phyloP scores from a whole-genome alignment of 441 rosid genomes.

The Sinapis alba region DNA sequence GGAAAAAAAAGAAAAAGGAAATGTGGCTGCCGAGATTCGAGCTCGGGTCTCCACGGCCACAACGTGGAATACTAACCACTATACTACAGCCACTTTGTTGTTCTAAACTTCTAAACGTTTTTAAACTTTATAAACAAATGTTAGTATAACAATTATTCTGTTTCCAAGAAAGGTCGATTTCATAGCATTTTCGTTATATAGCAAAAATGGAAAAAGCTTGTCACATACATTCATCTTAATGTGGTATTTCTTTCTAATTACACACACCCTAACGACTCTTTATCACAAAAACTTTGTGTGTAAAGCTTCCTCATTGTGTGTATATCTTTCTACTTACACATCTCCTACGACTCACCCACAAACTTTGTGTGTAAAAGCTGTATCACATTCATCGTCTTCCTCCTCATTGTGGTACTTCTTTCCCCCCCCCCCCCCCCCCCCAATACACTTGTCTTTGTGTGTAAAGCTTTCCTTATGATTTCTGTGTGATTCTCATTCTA shows the following conservation, averaged over 20 bases:
- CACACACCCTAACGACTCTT: neutral
- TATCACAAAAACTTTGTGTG: neutral
- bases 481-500: neutral
- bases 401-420: no score
- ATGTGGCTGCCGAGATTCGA: slow-evolving; percentile 75
- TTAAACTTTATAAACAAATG: no score
- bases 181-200: neutral
- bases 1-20: neutral
- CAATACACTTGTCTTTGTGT: no score
- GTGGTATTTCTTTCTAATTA: neutral
- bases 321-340: slow-evolving; percentile 17
- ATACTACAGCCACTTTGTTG: slow-evolving; percentile 55
- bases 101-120: no score
- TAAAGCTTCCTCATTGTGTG: neutral
- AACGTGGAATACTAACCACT: slow-evolving; percentile 70
- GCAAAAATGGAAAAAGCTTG: neutral
- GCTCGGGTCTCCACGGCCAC: slow-evolving; percentile 77
- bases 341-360: neutral
- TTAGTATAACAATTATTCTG: neutral
- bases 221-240: neutral
- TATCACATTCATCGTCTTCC: no score
- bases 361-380: neutral
- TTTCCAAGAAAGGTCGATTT: neutral
- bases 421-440: no score
- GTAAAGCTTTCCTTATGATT: neutral